These are phyloP conservation scores for Tolypocladium tundrense DNA, from an alignment of 2,329 filamentous ascomycete genomes.

Conservation along the genomic window DNA sequence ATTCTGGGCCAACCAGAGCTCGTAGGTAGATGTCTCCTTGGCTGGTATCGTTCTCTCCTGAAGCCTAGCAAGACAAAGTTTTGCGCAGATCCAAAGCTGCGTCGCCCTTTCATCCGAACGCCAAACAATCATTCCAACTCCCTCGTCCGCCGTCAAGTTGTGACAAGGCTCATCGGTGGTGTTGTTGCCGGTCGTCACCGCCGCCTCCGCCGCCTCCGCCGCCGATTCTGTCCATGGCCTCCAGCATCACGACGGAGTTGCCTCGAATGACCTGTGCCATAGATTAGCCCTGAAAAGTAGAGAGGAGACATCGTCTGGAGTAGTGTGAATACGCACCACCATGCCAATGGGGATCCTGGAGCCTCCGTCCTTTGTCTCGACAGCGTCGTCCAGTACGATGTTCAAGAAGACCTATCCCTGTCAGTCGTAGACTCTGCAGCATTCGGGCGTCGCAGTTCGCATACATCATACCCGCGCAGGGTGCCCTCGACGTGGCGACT, in stretches of 20 bases:
- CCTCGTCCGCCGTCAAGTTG: constrained; percentile 1
- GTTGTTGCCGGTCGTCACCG: constrained; percentile 41
- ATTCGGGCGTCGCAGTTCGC: constrained; percentile 14
- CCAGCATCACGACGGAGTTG: constrained; percentile 97
- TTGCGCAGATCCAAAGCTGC: neutral
- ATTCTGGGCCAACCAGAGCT: constrained; percentile 19
- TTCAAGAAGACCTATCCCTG: constrained; percentile 79
- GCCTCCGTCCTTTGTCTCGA: constrained; percentile 86
- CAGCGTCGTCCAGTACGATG: constrained; percentile 91
- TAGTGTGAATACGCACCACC: constrained; percentile 53
- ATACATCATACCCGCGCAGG: constrained; percentile 89
- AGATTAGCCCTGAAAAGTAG: neutral
- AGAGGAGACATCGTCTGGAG: neutral
- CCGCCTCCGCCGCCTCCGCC: neutral
- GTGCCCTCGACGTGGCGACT: constrained; percentile 95
- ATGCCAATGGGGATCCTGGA: constrained; percentile 88
- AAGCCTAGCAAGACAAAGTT: neutral
- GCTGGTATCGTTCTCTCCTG: neutral
- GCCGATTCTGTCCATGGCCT: constrained; percentile 61
- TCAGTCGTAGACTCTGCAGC: neutral
- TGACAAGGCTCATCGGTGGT: constrained; percentile 14
- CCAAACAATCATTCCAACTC: constrained; percentile 17
- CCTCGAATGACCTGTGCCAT: constrained; percentile 74
- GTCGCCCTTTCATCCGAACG: constrained; percentile 20
- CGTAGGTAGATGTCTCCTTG: constrained; percentile 8